These are phyloP conservation scores for Irpex rosettiformis DNA, from an alignment of 1,284 basidiomycete genomes.

Conservation along the genomic window DNA sequence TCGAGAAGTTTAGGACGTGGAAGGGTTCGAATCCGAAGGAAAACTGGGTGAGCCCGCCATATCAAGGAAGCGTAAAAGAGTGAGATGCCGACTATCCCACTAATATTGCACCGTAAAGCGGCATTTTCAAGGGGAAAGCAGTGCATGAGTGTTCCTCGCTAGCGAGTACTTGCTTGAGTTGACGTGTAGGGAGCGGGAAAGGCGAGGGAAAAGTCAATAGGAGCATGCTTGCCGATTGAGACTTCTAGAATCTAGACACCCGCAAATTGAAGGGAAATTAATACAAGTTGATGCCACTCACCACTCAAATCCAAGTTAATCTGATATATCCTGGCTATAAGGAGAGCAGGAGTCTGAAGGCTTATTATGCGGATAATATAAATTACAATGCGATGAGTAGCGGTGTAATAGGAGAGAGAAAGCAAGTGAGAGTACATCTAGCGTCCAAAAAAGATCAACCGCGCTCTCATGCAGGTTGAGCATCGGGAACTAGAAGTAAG, in stretches of 20 bases:
- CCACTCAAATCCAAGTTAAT: background rate
- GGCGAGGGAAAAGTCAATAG: constrained; percentile 1
- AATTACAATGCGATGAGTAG: constrained; percentile 15
- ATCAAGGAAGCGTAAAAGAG: background rate
- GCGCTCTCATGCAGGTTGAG: constrained; percentile 21
- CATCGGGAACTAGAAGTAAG: constrained; percentile 31
- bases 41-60: background rate
- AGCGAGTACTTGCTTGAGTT: constrained; percentile 7
- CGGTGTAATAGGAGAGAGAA: constrained; percentile 16
- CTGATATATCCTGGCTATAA: background rate
- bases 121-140: background rate
- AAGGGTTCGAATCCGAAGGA: background rate
- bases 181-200: constrained; percentile 2
- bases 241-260: too few relatives aligned
- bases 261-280: background rate
- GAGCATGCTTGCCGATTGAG: constrained; percentile 2
- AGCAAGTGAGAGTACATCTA: constrained; percentile 26
- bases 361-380: constrained; percentile 1
- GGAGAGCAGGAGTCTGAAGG: background rate
- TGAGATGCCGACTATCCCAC: background rate
- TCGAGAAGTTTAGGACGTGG: background rate
- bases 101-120: background rate
- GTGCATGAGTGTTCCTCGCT: background rate
- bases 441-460: constrained; percentile 16
- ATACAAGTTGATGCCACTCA: background rate